A percentile compares a stretch with the other conserved stretches of the same genome.
phyloP scores from a whole-genome alignment of 2,329 filamentous ascomycete species.

The Aspergillus udagawae region DNA sequence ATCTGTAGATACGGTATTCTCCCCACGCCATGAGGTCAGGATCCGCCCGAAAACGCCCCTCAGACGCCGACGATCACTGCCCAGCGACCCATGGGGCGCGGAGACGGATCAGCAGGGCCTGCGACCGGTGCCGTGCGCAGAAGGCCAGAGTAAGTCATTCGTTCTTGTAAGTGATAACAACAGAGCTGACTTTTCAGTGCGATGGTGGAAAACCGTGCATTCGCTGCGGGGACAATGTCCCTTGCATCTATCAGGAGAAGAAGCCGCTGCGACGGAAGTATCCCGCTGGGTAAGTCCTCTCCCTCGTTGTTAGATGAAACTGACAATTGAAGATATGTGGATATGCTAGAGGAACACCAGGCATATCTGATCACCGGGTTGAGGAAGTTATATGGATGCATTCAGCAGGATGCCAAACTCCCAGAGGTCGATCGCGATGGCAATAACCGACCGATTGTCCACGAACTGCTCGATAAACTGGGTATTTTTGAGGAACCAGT shows the following conservation, averaged over 20 bases:
- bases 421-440: neutral
- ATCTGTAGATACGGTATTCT: neutral
- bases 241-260: neutral
- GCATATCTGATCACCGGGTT: neutral
- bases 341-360: neutral
- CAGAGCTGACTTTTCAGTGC: neutral
- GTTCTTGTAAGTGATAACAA: too few species aligned
- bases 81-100: neutral
- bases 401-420: neutral
- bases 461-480: neutral
- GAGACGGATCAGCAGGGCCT: neutral
- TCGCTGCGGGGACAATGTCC: neutral
- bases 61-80: neutral
- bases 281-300: neutral
- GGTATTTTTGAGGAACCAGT: neutral
- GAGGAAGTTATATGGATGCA: neutral
- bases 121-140: neutral
- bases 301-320: neutral
- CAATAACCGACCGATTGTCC: neutral
- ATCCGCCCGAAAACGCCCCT: neutral
- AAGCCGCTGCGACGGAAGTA: neutral
- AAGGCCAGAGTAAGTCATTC: neutral
- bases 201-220: neutral
- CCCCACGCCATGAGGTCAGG: neutral
- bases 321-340: neutral